A percentile compares a stretch with the other conserved stretches of the same genome.
These are phyloP conservation scores for Eucalyptus lansdowneana DNA, from an alignment of 345 rosid species.

Conservation along the genomic window DNA sequence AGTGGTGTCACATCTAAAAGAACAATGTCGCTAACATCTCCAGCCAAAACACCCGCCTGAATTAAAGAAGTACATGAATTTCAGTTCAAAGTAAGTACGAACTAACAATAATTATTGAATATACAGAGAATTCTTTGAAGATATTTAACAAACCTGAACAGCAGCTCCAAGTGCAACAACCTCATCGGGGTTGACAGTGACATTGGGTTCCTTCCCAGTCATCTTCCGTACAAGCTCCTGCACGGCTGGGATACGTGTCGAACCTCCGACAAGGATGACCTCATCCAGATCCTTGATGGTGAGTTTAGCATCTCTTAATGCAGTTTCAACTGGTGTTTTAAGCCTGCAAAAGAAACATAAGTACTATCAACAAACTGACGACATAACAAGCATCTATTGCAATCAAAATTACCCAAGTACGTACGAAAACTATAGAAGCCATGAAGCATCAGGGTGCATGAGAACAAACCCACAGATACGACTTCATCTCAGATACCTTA, in stretches of 20 bases:
- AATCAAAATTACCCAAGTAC: not conserved
- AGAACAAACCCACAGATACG: not conserved
- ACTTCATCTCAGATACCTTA: not conserved
- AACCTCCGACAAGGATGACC: conserved; percentile 42
- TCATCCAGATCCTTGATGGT: conserved; percentile 30
- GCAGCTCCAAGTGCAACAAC: conserved; percentile 99
- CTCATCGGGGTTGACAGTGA: conserved; percentile 94
- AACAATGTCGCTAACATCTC: conserved; percentile 95
- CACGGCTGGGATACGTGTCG: conserved; percentile 61
- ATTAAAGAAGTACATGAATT: not conserved
- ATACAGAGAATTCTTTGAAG: conserved; percentile 36
- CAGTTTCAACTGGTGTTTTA: conserved; percentile 28
- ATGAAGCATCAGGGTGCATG: not conserved
- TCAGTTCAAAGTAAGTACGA: not conserved
- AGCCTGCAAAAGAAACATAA: conserved; percentile 3
- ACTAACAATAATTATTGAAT: not conserved
- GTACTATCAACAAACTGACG: not conserved
- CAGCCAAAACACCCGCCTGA: conserved; percentile 92
- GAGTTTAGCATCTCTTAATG: conserved; percentile 34
- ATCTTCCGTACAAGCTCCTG: conserved; percentile 85
- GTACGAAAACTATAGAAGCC: not conserved
- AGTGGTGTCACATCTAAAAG: conserved; percentile 83
- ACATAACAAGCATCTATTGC: not conserved
- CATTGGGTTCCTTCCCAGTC: conserved; percentile 92
- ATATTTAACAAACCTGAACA: conserved; percentile 55